Conservation (phyloP, 768 basidiomycete genomes). For the Termitomyces sp. region DNA sequence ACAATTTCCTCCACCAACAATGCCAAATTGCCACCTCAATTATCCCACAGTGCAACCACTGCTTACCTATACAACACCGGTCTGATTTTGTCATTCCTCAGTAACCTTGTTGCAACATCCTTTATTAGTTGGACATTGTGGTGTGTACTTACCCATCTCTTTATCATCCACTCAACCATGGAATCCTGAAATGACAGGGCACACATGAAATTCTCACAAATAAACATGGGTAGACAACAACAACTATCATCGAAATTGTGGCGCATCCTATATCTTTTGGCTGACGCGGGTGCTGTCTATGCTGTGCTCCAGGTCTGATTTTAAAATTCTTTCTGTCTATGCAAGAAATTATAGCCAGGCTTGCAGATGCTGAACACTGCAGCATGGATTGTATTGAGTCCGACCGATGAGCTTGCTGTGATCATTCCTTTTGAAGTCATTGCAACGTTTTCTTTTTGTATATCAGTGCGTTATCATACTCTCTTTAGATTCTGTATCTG, state of each 20-base stretch:
- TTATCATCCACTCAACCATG: neutral
- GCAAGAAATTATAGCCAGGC: neutral
- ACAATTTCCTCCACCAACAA: too few species aligned
- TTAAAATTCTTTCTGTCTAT: neutral
- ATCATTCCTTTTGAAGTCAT: neutral
- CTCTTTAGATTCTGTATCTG: neutral
- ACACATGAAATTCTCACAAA: neutral
- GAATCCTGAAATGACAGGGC: neutral
- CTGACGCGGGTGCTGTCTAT: neutral
- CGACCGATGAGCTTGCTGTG: too few species aligned
- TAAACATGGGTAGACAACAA: neutral
- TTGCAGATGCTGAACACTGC: neutral
- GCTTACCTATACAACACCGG: too few species aligned
- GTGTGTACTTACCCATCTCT: neutral
- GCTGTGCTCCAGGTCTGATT: neutral
- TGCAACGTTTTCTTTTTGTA: neutral
- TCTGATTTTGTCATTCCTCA: neutral
- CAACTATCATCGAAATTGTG: neutral
- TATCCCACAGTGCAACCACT: too few species aligned
- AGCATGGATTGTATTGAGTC: rapidly evolving
- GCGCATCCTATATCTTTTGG: neutral
- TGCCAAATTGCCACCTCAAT: too few species aligned
- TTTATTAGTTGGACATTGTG: neutral
- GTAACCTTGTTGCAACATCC: neutral
- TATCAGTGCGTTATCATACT: neutral